phyloP scores from a whole-genome alignment of 2,329 filamentous ascomycete species.

The Ophiocordyceps sinensis region DNA sequence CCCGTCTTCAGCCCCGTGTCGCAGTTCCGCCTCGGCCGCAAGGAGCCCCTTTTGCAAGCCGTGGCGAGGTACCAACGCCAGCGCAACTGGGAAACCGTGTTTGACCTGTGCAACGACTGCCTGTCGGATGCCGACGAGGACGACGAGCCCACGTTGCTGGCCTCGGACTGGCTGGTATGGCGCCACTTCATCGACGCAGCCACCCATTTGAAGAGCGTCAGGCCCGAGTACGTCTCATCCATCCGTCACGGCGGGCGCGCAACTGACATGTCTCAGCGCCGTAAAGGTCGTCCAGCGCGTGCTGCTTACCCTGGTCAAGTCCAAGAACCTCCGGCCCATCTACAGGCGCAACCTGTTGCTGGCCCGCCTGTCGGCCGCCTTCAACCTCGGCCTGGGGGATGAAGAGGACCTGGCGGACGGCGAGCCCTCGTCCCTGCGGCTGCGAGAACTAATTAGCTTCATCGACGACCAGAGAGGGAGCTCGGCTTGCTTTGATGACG shows the following conservation, averaged over 20 bases:
- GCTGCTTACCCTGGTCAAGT: slow-evolving; percentile 15
- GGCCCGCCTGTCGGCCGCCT: slow-evolving; percentile 22
- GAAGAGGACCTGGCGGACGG: slow-evolving; percentile 13
- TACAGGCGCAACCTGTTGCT: slow-evolving; percentile 24
- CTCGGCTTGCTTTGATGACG: slow-evolving; percentile 30
- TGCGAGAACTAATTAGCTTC: slow-evolving; percentile 20
- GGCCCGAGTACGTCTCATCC: slow-evolving; percentile 17
- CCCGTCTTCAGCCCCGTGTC: slow-evolving; percentile 24
- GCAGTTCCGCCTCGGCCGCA: slow-evolving; percentile 31
- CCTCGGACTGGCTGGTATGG: slow-evolving; percentile 30
- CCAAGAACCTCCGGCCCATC: slow-evolving; percentile 18
- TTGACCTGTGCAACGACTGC: slow-evolving; percentile 27
- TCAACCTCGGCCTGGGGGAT: slow-evolving; percentile 16
- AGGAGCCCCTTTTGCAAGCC: slow-evolving; percentile 29
- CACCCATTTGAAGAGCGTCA: slow-evolving; percentile 13
- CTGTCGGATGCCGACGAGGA: slow-evolving; percentile 23
- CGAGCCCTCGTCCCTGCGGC: slow-evolving; percentile 14
- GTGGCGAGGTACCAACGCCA: slow-evolving; percentile 21
- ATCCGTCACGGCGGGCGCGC: not conserved
- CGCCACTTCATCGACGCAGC: slow-evolving; percentile 24
- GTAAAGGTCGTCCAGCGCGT: slow-evolving; percentile 13
- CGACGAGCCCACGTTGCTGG: slow-evolving; percentile 24
- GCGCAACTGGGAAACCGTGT: slow-evolving; percentile 27
- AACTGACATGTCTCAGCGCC: slow-evolving; percentile 11
- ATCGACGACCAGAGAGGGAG: slow-evolving; percentile 20